Evolutionary conservation across 345 rosid genomes (phyloP), one percentile per base, ranked within the genome.

Genomic region (Diplotaxis tenuifolia): DNA sequence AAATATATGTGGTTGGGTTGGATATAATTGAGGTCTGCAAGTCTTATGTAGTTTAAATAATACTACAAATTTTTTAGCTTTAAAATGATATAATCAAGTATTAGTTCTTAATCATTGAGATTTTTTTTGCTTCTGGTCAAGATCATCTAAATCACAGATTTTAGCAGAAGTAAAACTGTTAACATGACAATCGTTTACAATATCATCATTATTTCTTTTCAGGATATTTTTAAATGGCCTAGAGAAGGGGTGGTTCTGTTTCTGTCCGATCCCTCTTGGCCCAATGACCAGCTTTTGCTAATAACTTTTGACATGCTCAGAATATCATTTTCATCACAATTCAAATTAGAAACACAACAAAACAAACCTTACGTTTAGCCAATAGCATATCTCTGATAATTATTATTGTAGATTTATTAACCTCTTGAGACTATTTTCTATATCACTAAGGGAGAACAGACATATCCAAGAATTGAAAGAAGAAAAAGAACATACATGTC

Each of bases 1-100:
- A 27, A 28, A 74, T 65, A 65, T 15, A 15, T 67, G 28, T 74
- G 40, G 67, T 20, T 73, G 49, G 50, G 47, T 55, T 65, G 65
- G 64, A 8, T n/a, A 63, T 72, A 19, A 63, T 55, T 64, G 57
- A 73, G 57, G 34, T 45, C 50, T 55, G 23, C 4, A 2, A 25
- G 28, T 54, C 70, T 38, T 64, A 27, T 38, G 6, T 25, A 5
- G 28, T 20, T 0, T 31, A 42, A 28, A 25, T 25, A n/a, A 59
- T 28, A 25, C 38, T 68, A 40, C 31, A 12, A 25, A 28, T 42
- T 28, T 42, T 28, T 59, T 56, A 70, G 52, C 21, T 70, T 10
- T 38, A 60, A 58, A 40, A 40, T 40, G 15, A 14, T 12, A 40
- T 40, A 36, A 5, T 60, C 49, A 45, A 70, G 49, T 36, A 36